Evolutionary conservation across 345 rosid genomes (phyloP), one percentile per base, ranked within the genome.

Genomic region (Erysimum cheiranthoides): DNA sequence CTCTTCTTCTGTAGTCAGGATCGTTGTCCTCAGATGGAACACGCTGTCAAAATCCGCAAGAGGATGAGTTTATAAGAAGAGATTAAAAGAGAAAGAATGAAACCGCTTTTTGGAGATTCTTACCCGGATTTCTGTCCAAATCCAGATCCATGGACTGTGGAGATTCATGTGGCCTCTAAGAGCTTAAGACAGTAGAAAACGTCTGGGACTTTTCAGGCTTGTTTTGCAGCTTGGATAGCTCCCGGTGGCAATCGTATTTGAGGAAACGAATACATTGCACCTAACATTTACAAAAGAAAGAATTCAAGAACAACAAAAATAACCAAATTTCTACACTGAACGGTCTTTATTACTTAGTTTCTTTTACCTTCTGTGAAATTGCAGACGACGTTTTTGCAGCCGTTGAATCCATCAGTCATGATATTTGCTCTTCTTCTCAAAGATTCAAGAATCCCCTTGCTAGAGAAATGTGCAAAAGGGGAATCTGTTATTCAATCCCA

Each of bases 211-310:
- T 89, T 91, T 49, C 91, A 94, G 11, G 93, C 89, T 73, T 56
- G 70, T 62, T 86, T 86, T 50, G 97, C 99, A 17, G 92, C 97
- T 84, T 92, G 96, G 31, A 90, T 80, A 32, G 97, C 99, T 77
- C 80, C 88, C 3, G 92, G 89, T 40, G 99, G 99, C 73, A 95
- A 50, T 10, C 80, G 76, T 71, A 95, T 84, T 92, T 95, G 99
- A 76, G 99, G 99, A 79, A 95, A 95, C 8, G 99, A 95, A 77
- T 95, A 95, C 97, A 95, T 95, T 57, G 99, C 99, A 80, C 99
- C 99, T 95, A 69, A 52, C 60, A 11, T 36, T 50, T 51, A 61
- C 45, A 60, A 28, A 65, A 39, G 45, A 58, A 61, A 34, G 40
- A 54, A 70, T 70, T n/a, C 71, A 63, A n/a, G 35, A 57, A 61